Conservation (phyloP, 2,329 filamentous ascomycete species). For the Neurospora sp. region DNA sequence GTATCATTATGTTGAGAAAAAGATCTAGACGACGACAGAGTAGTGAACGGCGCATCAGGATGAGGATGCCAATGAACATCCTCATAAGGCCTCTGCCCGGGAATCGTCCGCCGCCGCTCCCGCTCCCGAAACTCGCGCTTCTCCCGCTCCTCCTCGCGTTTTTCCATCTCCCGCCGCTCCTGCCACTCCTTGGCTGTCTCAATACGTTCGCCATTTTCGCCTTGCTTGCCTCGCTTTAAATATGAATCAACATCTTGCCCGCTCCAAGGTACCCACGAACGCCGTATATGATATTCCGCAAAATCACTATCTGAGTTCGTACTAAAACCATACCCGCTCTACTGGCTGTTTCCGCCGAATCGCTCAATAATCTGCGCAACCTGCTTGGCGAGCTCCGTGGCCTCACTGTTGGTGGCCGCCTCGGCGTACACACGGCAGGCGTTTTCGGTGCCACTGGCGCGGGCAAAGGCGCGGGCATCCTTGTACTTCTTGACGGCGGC, state of each 20-base stretch:
- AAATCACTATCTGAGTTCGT: background rate
- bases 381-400: constrained; percentile 79
- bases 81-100: background rate
- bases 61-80: background rate
- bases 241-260: background rate
- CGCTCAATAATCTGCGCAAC: constrained; percentile 68
- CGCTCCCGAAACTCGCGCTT: background rate
- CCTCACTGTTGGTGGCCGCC: constrained; percentile 78
- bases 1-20: background rate
- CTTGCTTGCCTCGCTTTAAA: background rate
- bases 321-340: background rate
- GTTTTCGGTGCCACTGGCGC: constrained; percentile 91
- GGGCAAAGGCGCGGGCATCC: constrained; percentile 79
- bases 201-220: background rate
- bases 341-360: constrained; percentile 25
- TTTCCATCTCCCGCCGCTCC: background rate
- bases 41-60: background rate
- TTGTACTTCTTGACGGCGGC: constrained; percentile 81
- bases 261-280: background rate
- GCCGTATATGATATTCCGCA: background rate
- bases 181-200: background rate
- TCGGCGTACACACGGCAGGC: constrained; percentile 94
- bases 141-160: background rate
- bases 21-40: background rate
- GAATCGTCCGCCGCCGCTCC: background rate